Evolutionary conservation across 352 stramenopile genomes (phyloP), one percentile per base, ranked within the genome.

Genomic region (Phytophthora hybrid): DNA sequence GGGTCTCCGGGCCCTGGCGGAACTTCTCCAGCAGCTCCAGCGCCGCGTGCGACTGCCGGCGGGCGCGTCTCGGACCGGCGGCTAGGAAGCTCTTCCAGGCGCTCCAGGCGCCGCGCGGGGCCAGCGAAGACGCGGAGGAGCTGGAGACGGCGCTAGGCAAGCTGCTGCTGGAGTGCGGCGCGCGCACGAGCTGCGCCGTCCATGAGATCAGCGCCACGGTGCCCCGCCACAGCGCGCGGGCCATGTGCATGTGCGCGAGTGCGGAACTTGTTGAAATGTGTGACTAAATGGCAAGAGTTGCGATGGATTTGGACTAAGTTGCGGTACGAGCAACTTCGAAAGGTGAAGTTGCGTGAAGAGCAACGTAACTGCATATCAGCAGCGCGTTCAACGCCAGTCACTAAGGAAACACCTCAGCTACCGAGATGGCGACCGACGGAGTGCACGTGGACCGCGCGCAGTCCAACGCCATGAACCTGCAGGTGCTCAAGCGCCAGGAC

Each of bases 391-490:
- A 57, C 80, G 71, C 82, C 59, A 67, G 8, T 59, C 26, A 59
- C 11, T 63, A 8, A 21, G 4, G 16, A 29, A 29, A 37, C 10
- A 57, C n/a, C 7, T n/a, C 7, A 66, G 31, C 16, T 55, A 69
- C 34, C 14, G 53, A 55, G 66, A 89, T 89, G 80, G 73, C 78
- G 32, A 44, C 74, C 37, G 72, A 86, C 59, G 68, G 47, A 59
- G 71, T 92, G 49, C 82, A 85, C 51, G 80, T 95, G 61, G 88
- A 96, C 76, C 88, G 87, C 69, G 77, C 87, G 73, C 90, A 96
- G 77, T 95, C 82, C 46, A 89, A 96, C 62, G 90, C 87, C 19
- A 92, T 96, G 86, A 96, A 96, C 74, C 69, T 96, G 66, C 88
- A 95, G 72, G 90, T 95, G 65, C 83, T 96, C 44, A 92, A 93